phyloP scores from a whole-genome alignment of 2,329 filamentous ascomycete genomes.

The Colletotrichum sp. region DNA sequence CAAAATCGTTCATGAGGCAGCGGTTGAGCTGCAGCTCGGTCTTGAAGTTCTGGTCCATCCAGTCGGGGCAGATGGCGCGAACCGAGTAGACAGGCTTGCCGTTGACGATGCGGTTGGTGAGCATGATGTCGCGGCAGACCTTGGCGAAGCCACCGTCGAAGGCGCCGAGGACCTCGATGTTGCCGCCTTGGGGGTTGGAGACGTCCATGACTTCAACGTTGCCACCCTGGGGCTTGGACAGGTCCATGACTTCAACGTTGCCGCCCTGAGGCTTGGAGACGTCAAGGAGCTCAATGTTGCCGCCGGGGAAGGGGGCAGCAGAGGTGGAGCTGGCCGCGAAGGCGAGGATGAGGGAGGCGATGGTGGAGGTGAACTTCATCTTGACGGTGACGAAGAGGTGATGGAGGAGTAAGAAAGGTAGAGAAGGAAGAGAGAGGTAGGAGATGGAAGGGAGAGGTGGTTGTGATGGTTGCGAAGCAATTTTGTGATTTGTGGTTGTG shows the following conservation, averaged over 20 bases:
- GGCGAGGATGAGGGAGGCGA: neutral
- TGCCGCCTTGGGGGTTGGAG: neutral
- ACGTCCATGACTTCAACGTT: neutral
- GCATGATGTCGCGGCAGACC: neutral
- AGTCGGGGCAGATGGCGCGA: neutral
- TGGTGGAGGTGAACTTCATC: constrained; percentile 5
- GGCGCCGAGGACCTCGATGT: neutral
- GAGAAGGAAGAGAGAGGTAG: neutral
- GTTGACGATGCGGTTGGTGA: neutral
- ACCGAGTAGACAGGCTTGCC: constrained; percentile 5
- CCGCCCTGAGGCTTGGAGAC: neutral
- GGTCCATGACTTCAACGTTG: neutral
- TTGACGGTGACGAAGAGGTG: neutral
- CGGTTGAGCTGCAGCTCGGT: constrained; percentile 14
- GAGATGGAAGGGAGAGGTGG: neutral
- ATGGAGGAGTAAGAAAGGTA: neutral
- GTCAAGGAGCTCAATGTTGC: neutral
- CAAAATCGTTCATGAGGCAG: constrained; percentile 16
- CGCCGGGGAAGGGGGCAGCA: neutral
- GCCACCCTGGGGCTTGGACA: neutral
- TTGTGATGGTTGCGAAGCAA: neutral
- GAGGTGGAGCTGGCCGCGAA: neutral
- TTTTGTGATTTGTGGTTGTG: neutral
- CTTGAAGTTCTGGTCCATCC: neutral
- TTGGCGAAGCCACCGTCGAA: constrained; percentile 1